Percentiles rank a stretch among this genome's conserved stretches.
phyloP scores from a whole-genome alignment of 2,329 filamentous ascomycete genomes.

The Fusarium sp. region DNA sequence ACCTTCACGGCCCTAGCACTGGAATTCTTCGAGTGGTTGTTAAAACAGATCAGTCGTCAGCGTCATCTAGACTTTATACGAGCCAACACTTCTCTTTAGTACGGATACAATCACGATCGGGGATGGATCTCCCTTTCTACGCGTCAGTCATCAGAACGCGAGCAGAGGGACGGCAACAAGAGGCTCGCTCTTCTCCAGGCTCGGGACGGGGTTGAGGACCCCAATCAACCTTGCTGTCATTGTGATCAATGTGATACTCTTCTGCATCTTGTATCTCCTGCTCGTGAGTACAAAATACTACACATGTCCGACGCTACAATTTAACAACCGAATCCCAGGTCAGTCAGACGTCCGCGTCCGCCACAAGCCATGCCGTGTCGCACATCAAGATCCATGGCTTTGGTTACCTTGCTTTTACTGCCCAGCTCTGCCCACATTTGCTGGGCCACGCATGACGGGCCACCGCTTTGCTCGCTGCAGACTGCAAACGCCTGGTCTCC shows the following conservation, averaged over 20 bases:
- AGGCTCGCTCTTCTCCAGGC: neutral
- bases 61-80: conserved; percentile 22
- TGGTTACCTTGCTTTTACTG: conserved; percentile 1
- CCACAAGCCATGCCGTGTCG: conserved; percentile 34
- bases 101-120: neutral
- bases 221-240: neutral
- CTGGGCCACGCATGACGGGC: neutral
- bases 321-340: conserved; percentile 9
- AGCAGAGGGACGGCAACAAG: neutral
- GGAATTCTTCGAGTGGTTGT: conserved; percentile 24
- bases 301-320: conserved; percentile 23
- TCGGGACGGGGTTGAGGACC: neutral
- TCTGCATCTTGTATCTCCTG: neutral
- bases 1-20: neutral
- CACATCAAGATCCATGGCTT: conserved; percentile 19
- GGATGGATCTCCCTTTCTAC: neutral
- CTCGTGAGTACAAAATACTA: conserved; percentile 14
- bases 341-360: conserved; percentile 4
- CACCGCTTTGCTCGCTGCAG: conserved; percentile 12
- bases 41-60: neutral
- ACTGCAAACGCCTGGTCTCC: conserved; percentile 30
- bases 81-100: neutral
- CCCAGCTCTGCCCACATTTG: conserved; percentile 1
- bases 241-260: neutral
- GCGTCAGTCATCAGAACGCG: neutral